Evolutionary conservation across 345 rosid species (phyloP).

Genomic region (Syzygium grande): DNA sequence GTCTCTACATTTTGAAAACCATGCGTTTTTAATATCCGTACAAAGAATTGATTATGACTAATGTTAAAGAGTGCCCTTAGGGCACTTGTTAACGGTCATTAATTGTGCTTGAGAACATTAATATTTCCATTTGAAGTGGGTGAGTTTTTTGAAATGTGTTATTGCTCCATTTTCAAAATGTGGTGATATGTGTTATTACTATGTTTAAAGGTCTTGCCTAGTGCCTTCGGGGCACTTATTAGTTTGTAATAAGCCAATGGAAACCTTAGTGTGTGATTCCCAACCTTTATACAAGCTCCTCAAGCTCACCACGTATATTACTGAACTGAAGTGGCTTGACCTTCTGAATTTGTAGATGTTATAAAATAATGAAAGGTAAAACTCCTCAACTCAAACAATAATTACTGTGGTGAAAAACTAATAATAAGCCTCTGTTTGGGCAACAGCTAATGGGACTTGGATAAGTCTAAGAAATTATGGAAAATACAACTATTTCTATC

Average conservation of each 20-base stretch:
- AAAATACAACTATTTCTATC: neutral
- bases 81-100: neutral
- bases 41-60: neutral
- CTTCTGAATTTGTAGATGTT: neutral
- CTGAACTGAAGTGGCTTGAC: neutral
- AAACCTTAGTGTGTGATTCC: neutral
- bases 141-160: neutral
- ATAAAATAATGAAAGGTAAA: neutral
- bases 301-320: neutral
- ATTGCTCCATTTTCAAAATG: neutral
- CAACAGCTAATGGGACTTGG: neutral
- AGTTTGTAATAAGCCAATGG: neutral
- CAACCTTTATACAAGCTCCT: neutral
- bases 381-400: neutral
- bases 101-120: neutral
- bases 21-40: neutral
- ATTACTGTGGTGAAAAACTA: neutral
- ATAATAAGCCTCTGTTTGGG: neutral
- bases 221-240: neutral
- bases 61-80: neutral
- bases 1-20: neutral
- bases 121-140: neutral
- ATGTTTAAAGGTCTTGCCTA: neutral
- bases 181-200: neutral
- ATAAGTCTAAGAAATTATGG: neutral